Evolutionary conservation across 352 stramenopile genomes (phyloP), one percentile per base, ranked within the genome.

Genomic region (Phytopythium boreale): DNA sequence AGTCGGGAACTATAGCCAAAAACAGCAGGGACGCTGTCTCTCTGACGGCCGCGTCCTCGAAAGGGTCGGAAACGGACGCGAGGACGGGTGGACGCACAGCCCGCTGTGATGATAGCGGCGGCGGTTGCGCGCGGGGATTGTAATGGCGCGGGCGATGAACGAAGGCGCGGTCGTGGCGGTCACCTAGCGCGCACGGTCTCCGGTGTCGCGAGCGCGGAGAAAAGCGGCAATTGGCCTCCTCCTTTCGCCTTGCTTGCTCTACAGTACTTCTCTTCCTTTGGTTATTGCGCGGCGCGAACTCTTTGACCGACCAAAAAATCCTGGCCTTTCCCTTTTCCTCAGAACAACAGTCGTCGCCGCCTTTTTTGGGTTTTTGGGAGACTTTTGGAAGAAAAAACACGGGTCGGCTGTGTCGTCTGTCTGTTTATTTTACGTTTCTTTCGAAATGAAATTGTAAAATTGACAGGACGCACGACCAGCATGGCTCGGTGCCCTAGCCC

Each of bases 21-120:
- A 60, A 50, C 36, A 60, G 51, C 51, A 57, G 51, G 51, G 29
- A 29, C 20, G 52, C 52, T 60, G 31, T 14, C 55, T 60, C 55
- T 60, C 22, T 60, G 0, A 10, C n/a, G 46, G 37, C 5, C 47
- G 47, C 51, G 27, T 58, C 51, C 51, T 58, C 51, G 51, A 52
- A 52, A 31, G 46, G 46, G 46, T 52, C 6, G 46, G n/a, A 17
- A n/a, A 24, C 51, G 10, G 26, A 19, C 26, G 50, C 20, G 47
- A 24, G 2, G 22, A n/a, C 47, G 6, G 47, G 20, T 7, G 22
- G 20, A 12, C 4, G 47, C 20, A 34, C n/a, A 52, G 26, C 20
- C 17, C 20, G 20, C 20, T 34, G 29, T 34, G 46, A 34, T 27
- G 49, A 11, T n/a, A 1, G 24, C 49, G 49, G 19, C 11, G 49